Evolutionary conservation across 768 basidiomycete species (phyloP).

Genomic region (Cystofilobasidium macerans): DNA sequence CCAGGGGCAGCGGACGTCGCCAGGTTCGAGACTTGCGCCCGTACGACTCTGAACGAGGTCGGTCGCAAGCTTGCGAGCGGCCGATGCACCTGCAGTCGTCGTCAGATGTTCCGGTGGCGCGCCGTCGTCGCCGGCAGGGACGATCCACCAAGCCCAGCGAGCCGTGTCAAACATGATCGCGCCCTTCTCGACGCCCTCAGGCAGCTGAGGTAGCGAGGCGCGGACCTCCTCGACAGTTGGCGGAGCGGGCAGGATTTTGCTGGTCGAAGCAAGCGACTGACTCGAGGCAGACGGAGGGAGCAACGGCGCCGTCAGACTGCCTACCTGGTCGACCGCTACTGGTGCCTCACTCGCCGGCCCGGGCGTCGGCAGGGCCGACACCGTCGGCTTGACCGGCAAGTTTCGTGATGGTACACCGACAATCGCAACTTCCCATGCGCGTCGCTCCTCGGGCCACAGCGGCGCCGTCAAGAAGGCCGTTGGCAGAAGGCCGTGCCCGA

Average conservation of each 20-base stretch:
- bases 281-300: neutral
- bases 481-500: constrained; percentile 19
- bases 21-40: neutral
- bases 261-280: neutral
- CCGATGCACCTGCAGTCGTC: neutral
- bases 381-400: too few relatives aligned
- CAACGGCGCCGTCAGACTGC: neutral
- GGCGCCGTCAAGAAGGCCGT: constrained; percentile 5
- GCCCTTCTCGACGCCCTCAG: neutral
- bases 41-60: neutral
- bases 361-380: too few relatives aligned
- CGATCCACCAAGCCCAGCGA: constrained; percentile 16
- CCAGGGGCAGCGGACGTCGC: neutral
- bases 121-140: neutral
- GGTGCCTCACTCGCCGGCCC: too few relatives aligned
- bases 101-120: neutral
- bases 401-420: neutral
- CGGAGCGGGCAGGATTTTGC: neutral
- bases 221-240: constrained; percentile 19
- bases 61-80: neutral
- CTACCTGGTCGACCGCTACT: too few relatives aligned
- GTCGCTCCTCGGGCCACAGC: neutral
- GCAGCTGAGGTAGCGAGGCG: constrained; percentile 3
- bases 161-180: constrained; percentile 15
- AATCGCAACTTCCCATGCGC: constrained; percentile 14